A percentile compares a stretch with the other conserved stretches of the same genome.
Evolutionary conservation across 345 rosid genomes (phyloP).

Genomic region (Gossypium ekmanianum): DNA sequence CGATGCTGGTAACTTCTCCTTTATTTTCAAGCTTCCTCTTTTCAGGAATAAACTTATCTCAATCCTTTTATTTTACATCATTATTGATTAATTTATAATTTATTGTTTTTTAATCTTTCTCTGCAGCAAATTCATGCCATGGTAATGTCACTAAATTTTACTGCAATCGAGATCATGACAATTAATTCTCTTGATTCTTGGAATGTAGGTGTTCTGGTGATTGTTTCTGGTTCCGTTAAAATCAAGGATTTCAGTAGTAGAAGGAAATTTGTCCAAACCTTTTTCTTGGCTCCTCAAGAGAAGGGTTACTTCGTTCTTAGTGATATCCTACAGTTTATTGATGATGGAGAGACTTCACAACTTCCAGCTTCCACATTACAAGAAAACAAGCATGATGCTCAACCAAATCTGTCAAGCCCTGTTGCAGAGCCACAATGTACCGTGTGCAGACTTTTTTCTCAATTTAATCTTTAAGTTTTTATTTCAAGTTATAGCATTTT

Average conservation of each 20-base stretch:
- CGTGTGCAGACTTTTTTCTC: neutral
- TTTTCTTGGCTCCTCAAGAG: conserved; percentile 95
- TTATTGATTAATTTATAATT: neutral
- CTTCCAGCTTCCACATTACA: conserved; percentile 46
- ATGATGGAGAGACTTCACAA: conserved; percentile 44
- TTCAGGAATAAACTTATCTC: neutral
- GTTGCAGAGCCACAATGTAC: conserved; percentile 66
- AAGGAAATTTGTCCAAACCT: conserved; percentile 77
- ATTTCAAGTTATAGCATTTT: neutral
- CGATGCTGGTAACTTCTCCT: conserved; percentile 55
- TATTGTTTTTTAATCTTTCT: conserved; percentile 4
- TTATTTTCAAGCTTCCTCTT: neutral
- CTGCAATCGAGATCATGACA: conserved; percentile 89
- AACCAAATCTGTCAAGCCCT: conserved; percentile 42
- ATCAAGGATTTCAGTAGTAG: conserved; percentile 51
- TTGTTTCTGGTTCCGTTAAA: conserved; percentile 81
- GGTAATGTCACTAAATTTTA: conserved; percentile 54
- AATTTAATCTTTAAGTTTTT: neutral
- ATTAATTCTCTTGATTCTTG: conserved; percentile 84
- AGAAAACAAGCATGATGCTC: conserved; percentile 49
- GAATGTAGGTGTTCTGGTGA: conserved; percentile 79
- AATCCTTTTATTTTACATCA: neutral
- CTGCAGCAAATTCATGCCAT: conserved; percentile 73
- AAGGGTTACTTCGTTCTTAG: conserved; percentile 84
- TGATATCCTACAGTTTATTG: conserved; percentile 77